A percentile compares a stretch with the other conserved stretches of the same genome.
Evolutionary conservation across 2,329 filamentous ascomycete genomes (phyloP).

Genomic region (Incumbomyces lentus): DNA sequence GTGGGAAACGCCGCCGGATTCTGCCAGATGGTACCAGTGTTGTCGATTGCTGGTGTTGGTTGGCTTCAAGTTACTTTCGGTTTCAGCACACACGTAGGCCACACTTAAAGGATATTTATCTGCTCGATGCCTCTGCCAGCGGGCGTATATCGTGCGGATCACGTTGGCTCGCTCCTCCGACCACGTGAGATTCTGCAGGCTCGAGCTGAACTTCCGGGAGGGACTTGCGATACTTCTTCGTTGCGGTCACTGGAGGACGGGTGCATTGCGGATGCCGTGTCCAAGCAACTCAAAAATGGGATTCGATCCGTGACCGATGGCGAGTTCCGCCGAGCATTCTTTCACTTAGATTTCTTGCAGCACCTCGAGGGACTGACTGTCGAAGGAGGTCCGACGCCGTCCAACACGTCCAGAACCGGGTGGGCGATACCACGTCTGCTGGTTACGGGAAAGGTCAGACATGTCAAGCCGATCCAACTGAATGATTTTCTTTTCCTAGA

Average conservation of each 20-base stretch:
- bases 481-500: constrained; percentile 47
- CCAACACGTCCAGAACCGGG: constrained; percentile 15
- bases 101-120: no score
- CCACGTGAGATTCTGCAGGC: constrained; percentile 41
- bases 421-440: constrained; percentile 45
- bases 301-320: constrained; percentile 45
- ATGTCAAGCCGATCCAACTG: constrained; percentile 46
- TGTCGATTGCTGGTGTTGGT: no score
- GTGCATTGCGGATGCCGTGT: constrained; percentile 39
- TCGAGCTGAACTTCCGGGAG: constrained; percentile 38
- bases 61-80: no score
- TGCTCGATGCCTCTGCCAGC: constrained; percentile 16
- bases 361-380: constrained; percentile 45
- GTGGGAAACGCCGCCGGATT: no score
- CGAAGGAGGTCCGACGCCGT: constrained; percentile 32
- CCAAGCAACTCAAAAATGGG: constrained; percentile 40
- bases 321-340: constrained; percentile 48
- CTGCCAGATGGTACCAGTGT: no score
- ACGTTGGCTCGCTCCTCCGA: constrained; percentile 47
- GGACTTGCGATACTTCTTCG: constrained; percentile 32
- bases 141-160: constrained; percentile 40
- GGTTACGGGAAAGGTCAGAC: constrained; percentile 45
- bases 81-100: no score
- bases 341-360: constrained; percentile 50
- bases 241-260: constrained; percentile 44